phyloP scores from a whole-genome alignment of 805 yeast genomes.

The Suhomyces prunicola region DNA sequence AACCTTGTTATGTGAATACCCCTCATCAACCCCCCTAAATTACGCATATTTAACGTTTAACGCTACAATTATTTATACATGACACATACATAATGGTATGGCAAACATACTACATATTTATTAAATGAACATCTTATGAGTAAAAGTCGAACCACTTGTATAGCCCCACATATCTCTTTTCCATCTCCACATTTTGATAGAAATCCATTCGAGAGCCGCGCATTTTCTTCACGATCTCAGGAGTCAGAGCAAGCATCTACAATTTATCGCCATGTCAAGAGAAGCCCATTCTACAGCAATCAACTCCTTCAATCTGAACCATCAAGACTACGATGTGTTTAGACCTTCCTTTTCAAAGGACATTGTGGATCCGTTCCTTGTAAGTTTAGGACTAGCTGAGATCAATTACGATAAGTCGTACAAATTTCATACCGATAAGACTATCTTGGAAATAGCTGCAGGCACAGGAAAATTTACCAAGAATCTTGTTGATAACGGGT shows the following conservation, averaged over 20 bases:
- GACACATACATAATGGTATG: neutral
- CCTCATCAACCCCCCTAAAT: neutral
- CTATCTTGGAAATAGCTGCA: slow-evolving; percentile 51
- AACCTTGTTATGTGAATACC: neutral
- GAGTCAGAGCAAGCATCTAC: neutral
- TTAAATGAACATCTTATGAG: neutral
- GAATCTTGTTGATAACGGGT: slow-evolving; percentile 38
- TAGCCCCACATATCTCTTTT: too few species aligned
- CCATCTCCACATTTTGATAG: neutral
- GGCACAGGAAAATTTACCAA: slow-evolving; percentile 66
- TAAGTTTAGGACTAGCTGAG: slow-evolving; percentile 28
- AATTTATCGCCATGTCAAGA: slow-evolving; percentile 3
- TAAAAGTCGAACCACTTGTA: neutral
- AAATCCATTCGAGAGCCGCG: neutral
- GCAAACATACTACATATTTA: neutral
- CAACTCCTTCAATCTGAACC: slow-evolving; percentile 51
- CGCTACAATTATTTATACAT: neutral
- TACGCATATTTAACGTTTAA: neutral
- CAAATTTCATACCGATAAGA: slow-evolving; percentile 19
- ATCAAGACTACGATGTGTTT: slow-evolving; percentile 46
- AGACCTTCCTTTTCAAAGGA: slow-evolving; percentile 48
- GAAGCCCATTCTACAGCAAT: slow-evolving; percentile 37
- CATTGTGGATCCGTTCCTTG: slow-evolving; percentile 44
- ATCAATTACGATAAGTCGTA: slow-evolving; percentile 3
- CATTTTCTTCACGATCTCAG: neutral